Conservation (phyloP, 257 asterid genomes). For the Solanum chmielewskii region DNA sequence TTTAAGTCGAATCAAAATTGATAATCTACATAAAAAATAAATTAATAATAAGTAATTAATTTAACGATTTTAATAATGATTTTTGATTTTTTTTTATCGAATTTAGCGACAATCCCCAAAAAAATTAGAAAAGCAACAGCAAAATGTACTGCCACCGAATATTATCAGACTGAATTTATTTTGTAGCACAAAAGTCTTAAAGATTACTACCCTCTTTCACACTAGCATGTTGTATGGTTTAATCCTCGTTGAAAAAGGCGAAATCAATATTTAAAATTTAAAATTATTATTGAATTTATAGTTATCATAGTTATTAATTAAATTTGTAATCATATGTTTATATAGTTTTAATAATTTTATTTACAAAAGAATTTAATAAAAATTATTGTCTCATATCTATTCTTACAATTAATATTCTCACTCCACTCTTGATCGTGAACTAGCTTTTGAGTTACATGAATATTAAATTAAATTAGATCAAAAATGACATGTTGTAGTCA, state of each 20-base stretch:
- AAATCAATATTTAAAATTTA: background rate
- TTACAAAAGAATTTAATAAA: background rate
- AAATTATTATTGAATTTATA: no score
- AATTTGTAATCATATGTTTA: background rate
- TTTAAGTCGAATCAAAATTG: rapidly evolving
- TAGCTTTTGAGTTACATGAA: background rate
- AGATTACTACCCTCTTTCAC: background rate
- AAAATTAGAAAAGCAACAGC: background rate
- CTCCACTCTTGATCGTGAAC: background rate
- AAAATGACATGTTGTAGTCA: constrained; percentile 3
- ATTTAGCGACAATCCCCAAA: background rate
- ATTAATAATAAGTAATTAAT: no score
- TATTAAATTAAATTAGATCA: background rate
- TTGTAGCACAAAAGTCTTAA: background rate
- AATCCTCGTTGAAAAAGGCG: rapidly evolving
- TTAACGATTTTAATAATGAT: no score
- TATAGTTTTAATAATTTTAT: rapidly evolving
- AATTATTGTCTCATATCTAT: background rate
- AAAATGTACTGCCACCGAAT: background rate
- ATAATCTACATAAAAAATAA: no score
- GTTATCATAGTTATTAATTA: no score
- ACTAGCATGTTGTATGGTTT: background rate
- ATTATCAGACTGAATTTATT: background rate
- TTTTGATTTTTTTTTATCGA: no score
- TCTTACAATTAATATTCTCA: no score